Base-by-base conservation (phyloP, 2,329 filamentous ascomycete species). In the Helotiales sp. region DNA sequence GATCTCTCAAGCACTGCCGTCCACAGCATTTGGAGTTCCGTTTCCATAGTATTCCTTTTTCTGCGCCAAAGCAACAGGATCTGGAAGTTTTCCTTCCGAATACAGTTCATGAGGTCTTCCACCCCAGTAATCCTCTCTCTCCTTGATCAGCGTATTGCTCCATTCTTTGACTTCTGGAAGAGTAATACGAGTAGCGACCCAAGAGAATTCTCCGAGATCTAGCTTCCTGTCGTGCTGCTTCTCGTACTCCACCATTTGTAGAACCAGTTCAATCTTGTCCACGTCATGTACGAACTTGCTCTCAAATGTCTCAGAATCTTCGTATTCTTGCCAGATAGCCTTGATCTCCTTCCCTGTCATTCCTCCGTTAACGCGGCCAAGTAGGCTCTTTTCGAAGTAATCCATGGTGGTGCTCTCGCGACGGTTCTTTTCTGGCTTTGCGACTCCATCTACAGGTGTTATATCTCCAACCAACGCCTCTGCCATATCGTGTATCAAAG, bases 211-310 rank as follows among this genome's bases (percentile, higher is more conserved):
- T 52, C 88, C 85, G 51, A 99, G 77, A 72, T 98, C 91, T 36
- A 91, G 73, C 62, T 77, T 75, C 27, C 84, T 84, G 55, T 86
- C 75, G 50, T 84, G 79, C 12, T 81, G 76, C 67, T 89, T 87
- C 82, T 99, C 95, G 70, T 99, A 99, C 74, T 99, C 95, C 29
- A 96, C 79, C 90, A 97, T 97, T 78, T 99, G 95, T 70, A 96
- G 77, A 60, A 99, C 76, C 64, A 99, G 78, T 77, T 99, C 95
- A 73, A 99, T 86, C 85, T 98, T 98, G 76, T 99, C 95, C 58
- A 99, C 85, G 72, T 99, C 95, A 73, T 99, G 95, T 42, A 99
- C 95, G 63, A 93, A 98, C 60, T 87, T 81, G 66, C 89, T 90
- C 72, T 99, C 93, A 13, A 87, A 76, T 8, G 95, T 98, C 76